phyloP scores from a whole-genome alignment of 2,329 filamentous ascomycete genomes.

The Amesomyces nigricolor region DNA sequence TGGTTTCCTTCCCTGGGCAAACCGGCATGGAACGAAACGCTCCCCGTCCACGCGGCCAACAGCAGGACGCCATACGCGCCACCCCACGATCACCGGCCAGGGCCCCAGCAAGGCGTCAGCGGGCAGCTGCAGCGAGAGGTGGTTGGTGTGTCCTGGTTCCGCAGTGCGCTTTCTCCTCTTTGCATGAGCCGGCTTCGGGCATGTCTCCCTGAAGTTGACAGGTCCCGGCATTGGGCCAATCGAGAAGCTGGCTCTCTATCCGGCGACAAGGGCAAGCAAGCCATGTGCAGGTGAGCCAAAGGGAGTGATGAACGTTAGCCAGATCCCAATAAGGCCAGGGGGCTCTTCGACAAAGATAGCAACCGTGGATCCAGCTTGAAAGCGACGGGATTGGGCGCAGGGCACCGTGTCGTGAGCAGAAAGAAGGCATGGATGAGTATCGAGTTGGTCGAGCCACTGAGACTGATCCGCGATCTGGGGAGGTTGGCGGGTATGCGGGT shows the following conservation, averaged over 20 bases:
- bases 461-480: constrained; percentile 23
- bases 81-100: not conserved
- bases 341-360: not conserved
- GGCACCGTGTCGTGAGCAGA: constrained; percentile 14
- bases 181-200: not conserved
- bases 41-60: not conserved
- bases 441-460: constrained; percentile 6
- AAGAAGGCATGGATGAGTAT: constrained; percentile 18
- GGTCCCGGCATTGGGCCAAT: not conserved
- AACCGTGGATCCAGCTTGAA: not conserved
- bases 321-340: not conserved
- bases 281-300: not conserved
- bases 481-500: constrained; percentile 6
- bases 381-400: constrained; percentile 7
- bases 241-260: not conserved
- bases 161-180: constrained; percentile 3
- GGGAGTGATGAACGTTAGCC: no score
- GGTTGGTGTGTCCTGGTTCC: constrained; percentile 7
- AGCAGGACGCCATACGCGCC: not conserved
- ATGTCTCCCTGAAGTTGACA: not conserved
- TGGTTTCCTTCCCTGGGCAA: constrained; percentile 1
- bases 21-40: constrained; percentile 3
- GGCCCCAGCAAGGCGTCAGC: constrained; percentile 3
- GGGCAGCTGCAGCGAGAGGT: constrained; percentile 13
- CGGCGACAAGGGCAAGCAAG: not conserved